A percentile compares a stretch with the other conserved stretches of the same genome.
phyloP scores from a whole-genome alignment of 805 yeast genomes.

The Ogataea haglerorum region DNA sequence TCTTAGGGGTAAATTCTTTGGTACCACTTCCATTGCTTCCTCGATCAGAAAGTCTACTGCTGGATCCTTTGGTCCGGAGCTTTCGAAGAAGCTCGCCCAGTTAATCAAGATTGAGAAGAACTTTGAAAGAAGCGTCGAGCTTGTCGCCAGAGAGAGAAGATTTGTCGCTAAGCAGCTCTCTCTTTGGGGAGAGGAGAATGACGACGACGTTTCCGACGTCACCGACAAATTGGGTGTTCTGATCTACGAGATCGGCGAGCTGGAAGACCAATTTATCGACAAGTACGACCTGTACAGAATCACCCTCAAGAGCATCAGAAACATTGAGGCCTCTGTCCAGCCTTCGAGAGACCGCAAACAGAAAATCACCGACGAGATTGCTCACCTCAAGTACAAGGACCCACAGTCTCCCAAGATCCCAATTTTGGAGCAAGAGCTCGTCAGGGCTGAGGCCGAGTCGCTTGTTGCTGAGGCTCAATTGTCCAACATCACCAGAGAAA shows the following conservation, averaged over 20 bases:
- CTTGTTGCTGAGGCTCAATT: slow-evolving; percentile 98
- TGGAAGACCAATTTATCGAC: slow-evolving; percentile 97
- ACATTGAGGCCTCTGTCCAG: slow-evolving; percentile 96
- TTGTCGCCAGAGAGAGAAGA: slow-evolving; percentile 89
- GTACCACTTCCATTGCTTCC: slow-evolving; percentile 66
- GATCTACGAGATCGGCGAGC: slow-evolving; percentile 93
- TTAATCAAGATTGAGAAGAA: slow-evolving; percentile 95
- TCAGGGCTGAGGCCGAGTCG: slow-evolving; percentile 98
- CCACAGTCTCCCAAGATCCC: slow-evolving; percentile 95
- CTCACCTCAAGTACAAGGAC: slow-evolving; percentile 96
- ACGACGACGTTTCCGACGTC: slow-evolving; percentile 94
- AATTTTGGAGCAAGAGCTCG: slow-evolving; percentile 96
- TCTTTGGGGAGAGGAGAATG: slow-evolving; percentile 96
- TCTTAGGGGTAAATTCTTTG: slow-evolving; percentile 57
- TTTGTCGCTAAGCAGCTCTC: slow-evolving; percentile 97
- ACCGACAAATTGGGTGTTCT: slow-evolving; percentile 97
- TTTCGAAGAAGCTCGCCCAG: slow-evolving; percentile 86
- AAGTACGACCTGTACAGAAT: slow-evolving; percentile 97
- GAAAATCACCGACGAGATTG: slow-evolving; percentile 95
- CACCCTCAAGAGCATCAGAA: slow-evolving; percentile 89
- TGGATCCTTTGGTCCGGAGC: slow-evolving; percentile 91
- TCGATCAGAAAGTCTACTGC: slow-evolving; percentile 79
- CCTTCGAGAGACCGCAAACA: slow-evolving; percentile 98
- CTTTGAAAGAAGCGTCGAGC: slow-evolving; percentile 89
- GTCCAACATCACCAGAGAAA: slow-evolving; percentile 96